phyloP scores from a whole-genome alignment of 768 basidiomycete genomes.

The Mycena kentingensis region DNA sequence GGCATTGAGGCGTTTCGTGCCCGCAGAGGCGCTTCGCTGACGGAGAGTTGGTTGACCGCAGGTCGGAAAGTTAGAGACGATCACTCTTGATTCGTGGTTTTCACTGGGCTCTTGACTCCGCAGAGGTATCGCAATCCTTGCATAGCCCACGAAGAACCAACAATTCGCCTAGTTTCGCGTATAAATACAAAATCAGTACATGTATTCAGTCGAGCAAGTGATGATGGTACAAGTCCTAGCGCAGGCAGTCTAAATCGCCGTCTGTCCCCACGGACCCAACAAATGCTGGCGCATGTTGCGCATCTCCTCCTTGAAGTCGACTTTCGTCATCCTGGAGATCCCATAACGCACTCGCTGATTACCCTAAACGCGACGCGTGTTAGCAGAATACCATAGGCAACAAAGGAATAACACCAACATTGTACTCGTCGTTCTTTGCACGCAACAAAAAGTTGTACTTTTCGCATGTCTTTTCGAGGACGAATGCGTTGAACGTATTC shows the following conservation, averaged over 20 bases:
- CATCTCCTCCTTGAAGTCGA: constrained; percentile 75
- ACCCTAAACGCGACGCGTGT: constrained; percentile 51
- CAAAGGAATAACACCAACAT: constrained; percentile 49
- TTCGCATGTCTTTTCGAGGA: constrained; percentile 67
- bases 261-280: constrained; percentile 57
- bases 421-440: constrained; percentile 85
- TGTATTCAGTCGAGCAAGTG: too few species aligned
- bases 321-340: constrained; percentile 61
- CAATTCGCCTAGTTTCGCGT: too few species aligned
- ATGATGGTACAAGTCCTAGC: too few species aligned
- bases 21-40: too few species aligned
- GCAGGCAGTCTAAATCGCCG: constrained; percentile 5
- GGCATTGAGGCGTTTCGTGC: too few species aligned
- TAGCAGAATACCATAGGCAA: background rate
- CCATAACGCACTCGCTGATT: constrained; percentile 80
- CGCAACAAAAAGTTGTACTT: constrained; percentile 83
- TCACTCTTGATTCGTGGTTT: too few species aligned
- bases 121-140: too few species aligned
- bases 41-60: too few species aligned
- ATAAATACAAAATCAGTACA: too few species aligned
- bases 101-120: too few species aligned
- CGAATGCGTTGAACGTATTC: constrained; percentile 52
- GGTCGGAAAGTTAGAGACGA: too few species aligned
- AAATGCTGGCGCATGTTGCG: constrained; percentile 60
- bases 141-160: too few species aligned